Evolutionary conservation across 1,284 basidiomycete species (phyloP).

Genomic region (Trichosporon sp.): DNA sequence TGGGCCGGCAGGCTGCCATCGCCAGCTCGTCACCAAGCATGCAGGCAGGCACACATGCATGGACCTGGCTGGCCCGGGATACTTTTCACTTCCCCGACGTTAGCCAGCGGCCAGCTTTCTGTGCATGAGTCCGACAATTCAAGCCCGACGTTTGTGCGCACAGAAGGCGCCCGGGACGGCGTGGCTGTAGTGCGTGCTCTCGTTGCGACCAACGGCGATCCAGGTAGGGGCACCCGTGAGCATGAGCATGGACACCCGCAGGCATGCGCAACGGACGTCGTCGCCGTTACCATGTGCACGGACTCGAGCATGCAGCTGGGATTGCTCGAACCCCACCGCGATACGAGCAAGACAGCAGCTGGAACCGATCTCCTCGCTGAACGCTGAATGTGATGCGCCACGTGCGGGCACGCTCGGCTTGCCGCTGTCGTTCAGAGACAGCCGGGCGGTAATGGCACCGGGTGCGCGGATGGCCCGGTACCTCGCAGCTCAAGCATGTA

Average conservation of each 20-base stretch:
- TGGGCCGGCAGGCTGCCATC: too few relatives aligned
- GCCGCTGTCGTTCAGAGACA: not conserved
- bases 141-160: not conserved
- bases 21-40: too few relatives aligned
- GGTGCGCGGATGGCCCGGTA: not conserved
- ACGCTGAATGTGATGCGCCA: not conserved
- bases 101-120: not conserved
- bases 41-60: not conserved
- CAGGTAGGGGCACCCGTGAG: not conserved
- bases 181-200: not conserved
- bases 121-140: conserved; percentile 6
- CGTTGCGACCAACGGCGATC: not conserved
- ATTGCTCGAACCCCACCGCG: not conserved
- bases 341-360: not conserved
- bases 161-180: not conserved
- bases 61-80: not conserved
- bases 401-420: not conserved
- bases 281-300: not conserved
- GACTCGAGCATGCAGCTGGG: not conserved
- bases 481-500: not conserved
- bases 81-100: not conserved
- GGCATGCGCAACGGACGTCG: not conserved
- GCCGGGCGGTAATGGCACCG: not conserved
- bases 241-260: not conserved
- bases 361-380: not conserved